Percentiles rank a stretch among this genome's conserved stretches.
Evolutionary conservation across 208 protist genomes (phyloP).

Genomic region (Phytomonas serpens): DNA sequence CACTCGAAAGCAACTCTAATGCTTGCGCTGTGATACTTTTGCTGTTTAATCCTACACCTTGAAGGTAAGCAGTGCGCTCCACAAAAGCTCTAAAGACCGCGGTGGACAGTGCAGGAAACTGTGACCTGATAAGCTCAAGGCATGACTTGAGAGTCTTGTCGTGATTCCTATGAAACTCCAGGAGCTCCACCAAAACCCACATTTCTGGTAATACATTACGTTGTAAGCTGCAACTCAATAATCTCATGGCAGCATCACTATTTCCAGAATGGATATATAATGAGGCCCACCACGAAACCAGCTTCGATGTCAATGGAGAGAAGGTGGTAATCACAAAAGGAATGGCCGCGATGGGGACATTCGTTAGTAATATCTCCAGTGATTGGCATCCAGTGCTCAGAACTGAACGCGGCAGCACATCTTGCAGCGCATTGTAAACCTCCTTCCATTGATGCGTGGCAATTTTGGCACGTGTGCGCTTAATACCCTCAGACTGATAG

Average conservation of each 20-base stretch:
- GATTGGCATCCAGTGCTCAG: neutral
- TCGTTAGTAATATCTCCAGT: slow-evolving; percentile 1
- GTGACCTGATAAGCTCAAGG: slow-evolving; percentile 18
- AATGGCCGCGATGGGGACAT: neutral
- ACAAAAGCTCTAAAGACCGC: slow-evolving; percentile 58
- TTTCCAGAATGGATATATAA: slow-evolving; percentile 16
- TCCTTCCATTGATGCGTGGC: neutral
- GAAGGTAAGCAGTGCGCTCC: slow-evolving; percentile 21
- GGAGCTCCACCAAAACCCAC: slow-evolving; percentile 36
- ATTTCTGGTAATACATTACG: slow-evolving; percentile 42
- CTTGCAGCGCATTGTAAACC: neutral
- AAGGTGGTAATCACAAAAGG: slow-evolving; percentile 2
- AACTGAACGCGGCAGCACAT: neutral
- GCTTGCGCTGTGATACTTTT: slow-evolving; percentile 12
- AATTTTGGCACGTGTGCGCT: neutral
- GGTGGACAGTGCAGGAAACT: slow-evolving; percentile 23
- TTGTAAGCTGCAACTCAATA: slow-evolving; percentile 15
- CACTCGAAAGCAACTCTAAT: slow-evolving; percentile 18
- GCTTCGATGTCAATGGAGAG: slow-evolving; percentile 4
- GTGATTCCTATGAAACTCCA: slow-evolving; percentile 22
- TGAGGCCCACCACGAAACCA: slow-evolving; percentile 23
- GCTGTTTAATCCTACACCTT: neutral
- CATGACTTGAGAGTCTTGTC: slow-evolving; percentile 13
- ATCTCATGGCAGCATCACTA: slow-evolving; percentile 15
- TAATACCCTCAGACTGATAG: neutral